Evolutionary conservation across 768 basidiomycete species (phyloP), one percentile per base, ranked within the genome.

Genomic region (Leccinum subgranulosum): DNA sequence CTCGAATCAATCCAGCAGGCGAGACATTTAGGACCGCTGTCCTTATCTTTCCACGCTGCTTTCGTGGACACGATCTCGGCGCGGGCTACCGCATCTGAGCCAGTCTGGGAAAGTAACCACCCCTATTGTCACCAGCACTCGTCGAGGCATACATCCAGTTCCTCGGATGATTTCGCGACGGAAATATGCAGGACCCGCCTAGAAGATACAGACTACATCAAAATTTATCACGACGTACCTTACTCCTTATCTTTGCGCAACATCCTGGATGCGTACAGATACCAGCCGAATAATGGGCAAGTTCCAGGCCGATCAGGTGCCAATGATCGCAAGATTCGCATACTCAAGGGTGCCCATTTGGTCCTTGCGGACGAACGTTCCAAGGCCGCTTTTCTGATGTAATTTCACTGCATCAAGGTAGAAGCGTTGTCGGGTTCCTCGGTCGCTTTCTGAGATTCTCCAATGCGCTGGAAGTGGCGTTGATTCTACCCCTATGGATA

Each of bases 191-290:
- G 28, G 29, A 54, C 60, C 11, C 64, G 64, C 19, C 54, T 80
- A 50, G 70, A 72, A 36, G 56, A 56, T 8, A 64, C 74, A 46
- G 84, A 86, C 63, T 74, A 81, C 61, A 79, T 86, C 73, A 84
- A 83, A 66, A 68, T 86, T 33, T 84, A 84, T 66, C 84, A 85
- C 63, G 83, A 85, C 60, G 75, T 78, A 29, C 59, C 66, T 36
- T 73, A 76, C 60, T 75, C 81, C 7, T 76, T 84, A 68, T 69
- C 72, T 58, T 66, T 86, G 14, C 76, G 85, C 47, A 78, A 73
- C 55, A 61, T 82, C 31, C 68, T 86, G 47, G 79, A 84, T 64
- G 74, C 77, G 14, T 86, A 84, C 78, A 64, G 64, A 23, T 81
- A 76, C 62, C 57, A 66, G 33, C 56, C 51, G 12, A 60, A 34